Percentiles rank a stretch among this genome's conserved stretches.
Conservation (phyloP, 2,329 filamentous ascomycete genomes). For the Botrytis pseudocinerea region DNA sequence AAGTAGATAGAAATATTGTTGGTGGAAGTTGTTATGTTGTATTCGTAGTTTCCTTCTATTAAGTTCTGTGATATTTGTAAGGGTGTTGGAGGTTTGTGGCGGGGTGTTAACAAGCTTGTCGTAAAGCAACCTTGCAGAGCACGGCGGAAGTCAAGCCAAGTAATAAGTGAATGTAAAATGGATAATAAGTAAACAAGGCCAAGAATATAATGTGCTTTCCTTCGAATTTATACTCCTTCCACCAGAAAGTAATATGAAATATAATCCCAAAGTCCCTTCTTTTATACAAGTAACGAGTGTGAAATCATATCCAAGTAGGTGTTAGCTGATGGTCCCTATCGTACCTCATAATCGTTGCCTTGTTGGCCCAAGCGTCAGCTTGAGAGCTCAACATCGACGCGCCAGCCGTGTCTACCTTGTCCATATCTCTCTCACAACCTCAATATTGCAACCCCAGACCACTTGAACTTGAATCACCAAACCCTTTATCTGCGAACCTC, state of each 20-base stretch:
- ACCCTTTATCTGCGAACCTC: background rate
- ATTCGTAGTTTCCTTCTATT: slow-evolving; percentile 28
- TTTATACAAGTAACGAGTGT: background rate
- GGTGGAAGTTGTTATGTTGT: background rate
- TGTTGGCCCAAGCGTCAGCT: slow-evolving; percentile 38
- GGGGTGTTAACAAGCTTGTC: slow-evolving; percentile 30
- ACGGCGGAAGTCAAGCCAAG: background rate
- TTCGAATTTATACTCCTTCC: no score
- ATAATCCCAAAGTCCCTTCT: background rate
- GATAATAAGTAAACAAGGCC: background rate
- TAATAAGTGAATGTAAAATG: background rate
- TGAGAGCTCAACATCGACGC: slow-evolving; percentile 33
- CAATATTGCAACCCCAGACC: slow-evolving; percentile 22
- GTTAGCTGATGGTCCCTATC: background rate
- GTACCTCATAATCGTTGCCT: slow-evolving; percentile 33
- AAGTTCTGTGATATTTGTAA: slow-evolving; percentile 36
- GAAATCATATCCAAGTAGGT: background rate
- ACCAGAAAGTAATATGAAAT: background rate
- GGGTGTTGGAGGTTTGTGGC: slow-evolving; percentile 30
- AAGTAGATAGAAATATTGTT: background rate
- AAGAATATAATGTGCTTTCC: background rate
- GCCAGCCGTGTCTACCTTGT: slow-evolving; percentile 41
- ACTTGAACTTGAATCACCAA: slow-evolving; percentile 25
- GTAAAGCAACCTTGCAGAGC: background rate
- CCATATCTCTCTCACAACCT: slow-evolving; percentile 26